These are phyloP conservation scores for Takakia lepidozioides DNA, from an alignment of 225 moss, liverwort and hornwort species.

Conservation along the genomic window DNA sequence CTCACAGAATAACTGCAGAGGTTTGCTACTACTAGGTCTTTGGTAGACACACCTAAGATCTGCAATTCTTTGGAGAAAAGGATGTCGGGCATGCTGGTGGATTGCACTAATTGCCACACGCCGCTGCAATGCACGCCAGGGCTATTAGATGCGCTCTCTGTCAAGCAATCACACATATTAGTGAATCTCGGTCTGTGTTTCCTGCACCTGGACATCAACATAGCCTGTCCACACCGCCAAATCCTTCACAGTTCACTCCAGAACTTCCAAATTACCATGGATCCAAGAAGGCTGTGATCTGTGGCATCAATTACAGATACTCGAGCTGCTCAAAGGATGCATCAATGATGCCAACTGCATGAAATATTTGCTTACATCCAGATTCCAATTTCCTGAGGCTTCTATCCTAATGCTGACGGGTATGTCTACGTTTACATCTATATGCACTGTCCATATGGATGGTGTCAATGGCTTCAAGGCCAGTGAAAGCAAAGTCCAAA, in stretches of 20 bases:
- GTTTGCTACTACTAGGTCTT: too few relatives aligned
- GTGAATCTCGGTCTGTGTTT: constrained; percentile 21
- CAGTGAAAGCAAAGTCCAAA: too few relatives aligned
- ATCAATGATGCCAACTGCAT: constrained; percentile 97
- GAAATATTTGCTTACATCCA: constrained; percentile 67
- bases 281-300: constrained; percentile 72
- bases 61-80: too few relatives aligned
- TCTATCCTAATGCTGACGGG: constrained; percentile 86
- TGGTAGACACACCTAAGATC: too few relatives aligned
- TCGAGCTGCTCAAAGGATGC: constrained; percentile 88
- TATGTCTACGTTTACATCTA: too few relatives aligned
- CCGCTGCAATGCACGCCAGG: constrained; percentile 66
- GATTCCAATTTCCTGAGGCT: constrained; percentile 63
- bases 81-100: constrained; percentile 74
- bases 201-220: constrained; percentile 17
- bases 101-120: constrained; percentile 68
- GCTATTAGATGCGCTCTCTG: constrained; percentile 74
- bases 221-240: constrained; percentile 10
- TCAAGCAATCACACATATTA: constrained; percentile 44
- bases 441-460: too few relatives aligned
- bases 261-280: constrained; percentile 78
- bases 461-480: too few relatives aligned
- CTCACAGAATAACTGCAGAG: too few relatives aligned
- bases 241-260: constrained; percentile 56
- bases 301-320: constrained; percentile 75